Percentiles rank a stretch among this genome's conserved stretches.
These are phyloP conservation scores for Juncus inflexus DNA, from an alignment of 176 grass and related monocot genomes.

Conservation along the genomic window DNA sequence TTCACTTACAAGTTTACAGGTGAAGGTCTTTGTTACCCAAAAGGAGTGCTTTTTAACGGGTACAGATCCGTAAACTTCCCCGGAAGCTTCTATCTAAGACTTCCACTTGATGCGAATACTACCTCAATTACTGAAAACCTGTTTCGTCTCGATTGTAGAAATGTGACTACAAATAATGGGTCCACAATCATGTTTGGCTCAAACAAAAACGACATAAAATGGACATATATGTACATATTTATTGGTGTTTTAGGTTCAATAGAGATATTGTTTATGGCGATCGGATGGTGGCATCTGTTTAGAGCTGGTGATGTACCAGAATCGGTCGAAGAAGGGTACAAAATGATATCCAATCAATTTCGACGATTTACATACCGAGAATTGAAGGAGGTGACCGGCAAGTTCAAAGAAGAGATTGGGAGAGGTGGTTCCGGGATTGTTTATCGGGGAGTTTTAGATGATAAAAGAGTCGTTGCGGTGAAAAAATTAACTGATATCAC, in stretches of 20 bases:
- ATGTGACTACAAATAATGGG: background rate
- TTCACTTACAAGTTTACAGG: conserved; percentile 41
- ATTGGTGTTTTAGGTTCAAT: conserved; percentile 35
- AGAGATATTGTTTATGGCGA: conserved; percentile 43
- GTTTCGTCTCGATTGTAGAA: conserved; percentile 29
- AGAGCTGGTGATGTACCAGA: conserved; percentile 36
- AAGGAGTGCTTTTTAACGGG: conserved; percentile 51
- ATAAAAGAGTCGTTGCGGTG: conserved; percentile 49
- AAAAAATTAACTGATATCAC: conserved; percentile 52
- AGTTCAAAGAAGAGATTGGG: conserved; percentile 77
- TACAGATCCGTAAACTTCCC: conserved; percentile 38
- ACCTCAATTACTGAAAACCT: conserved; percentile 16
- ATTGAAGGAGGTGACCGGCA: conserved; percentile 48
- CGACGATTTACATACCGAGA: conserved; percentile 53
- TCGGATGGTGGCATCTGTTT: conserved; percentile 62
- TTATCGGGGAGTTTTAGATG: conserved; percentile 55
- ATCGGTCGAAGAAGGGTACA: conserved; percentile 56
- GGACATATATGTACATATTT: conserved; percentile 47
- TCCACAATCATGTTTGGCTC: conserved; percentile 41
- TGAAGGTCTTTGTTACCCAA: conserved; percentile 37
- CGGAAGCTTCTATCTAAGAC: conserved; percentile 46
- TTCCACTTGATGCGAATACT: conserved; percentile 38
- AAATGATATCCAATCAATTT: conserved; percentile 53
- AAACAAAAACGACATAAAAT: conserved; percentile 28
- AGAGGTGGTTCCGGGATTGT: conserved; percentile 55